phyloP scores from a whole-genome alignment of 495 filamentous ascomycete genomes.

The Daldinia decipiens region DNA sequence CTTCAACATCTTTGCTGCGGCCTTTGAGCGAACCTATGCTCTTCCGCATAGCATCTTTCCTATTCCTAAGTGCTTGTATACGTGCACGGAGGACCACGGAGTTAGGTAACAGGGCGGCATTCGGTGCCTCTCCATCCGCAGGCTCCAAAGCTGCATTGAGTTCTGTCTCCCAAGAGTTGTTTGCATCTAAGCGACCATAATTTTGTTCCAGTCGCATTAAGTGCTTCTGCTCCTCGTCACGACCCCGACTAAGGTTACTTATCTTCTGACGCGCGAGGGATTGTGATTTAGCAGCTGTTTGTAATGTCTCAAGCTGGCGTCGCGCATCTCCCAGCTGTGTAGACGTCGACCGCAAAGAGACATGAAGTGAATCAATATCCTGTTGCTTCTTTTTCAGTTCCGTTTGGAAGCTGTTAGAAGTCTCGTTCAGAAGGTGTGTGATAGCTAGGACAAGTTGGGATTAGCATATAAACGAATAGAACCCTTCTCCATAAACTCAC shows the following conservation, averaged over 20 bases:
- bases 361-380: conserved; percentile 78
- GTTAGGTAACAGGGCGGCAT: conserved; percentile 48
- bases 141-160: conserved; percentile 45
- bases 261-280: conserved; percentile 58
- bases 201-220: conserved; percentile 53
- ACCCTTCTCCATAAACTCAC: conserved; percentile 58
- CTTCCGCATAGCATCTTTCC: conserved; percentile 68
- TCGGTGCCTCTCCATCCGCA: conserved; percentile 25
- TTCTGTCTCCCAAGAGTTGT: conserved; percentile 53
- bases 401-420: conserved; percentile 77
- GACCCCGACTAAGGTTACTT: conserved; percentile 59
- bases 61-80: conserved; percentile 60
- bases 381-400: conserved; percentile 84
- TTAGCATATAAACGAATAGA: background rate
- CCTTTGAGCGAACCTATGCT: conserved; percentile 65
- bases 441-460: conserved; percentile 63
- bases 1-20: conserved; percentile 72
- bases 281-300: conserved; percentile 62
- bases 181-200: conserved; percentile 51
- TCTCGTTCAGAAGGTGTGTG: conserved; percentile 75
- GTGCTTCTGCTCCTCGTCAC: conserved; percentile 59
- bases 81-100: conserved; percentile 55
- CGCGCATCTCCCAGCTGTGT: conserved; percentile 79
- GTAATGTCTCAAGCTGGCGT: conserved; percentile 72
- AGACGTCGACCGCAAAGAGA: conserved; percentile 80